These are phyloP conservation scores for Lasiodiplodia sp. DNA, from an alignment of 2,329 filamentous ascomycete species.

Conservation along the genomic window DNA sequence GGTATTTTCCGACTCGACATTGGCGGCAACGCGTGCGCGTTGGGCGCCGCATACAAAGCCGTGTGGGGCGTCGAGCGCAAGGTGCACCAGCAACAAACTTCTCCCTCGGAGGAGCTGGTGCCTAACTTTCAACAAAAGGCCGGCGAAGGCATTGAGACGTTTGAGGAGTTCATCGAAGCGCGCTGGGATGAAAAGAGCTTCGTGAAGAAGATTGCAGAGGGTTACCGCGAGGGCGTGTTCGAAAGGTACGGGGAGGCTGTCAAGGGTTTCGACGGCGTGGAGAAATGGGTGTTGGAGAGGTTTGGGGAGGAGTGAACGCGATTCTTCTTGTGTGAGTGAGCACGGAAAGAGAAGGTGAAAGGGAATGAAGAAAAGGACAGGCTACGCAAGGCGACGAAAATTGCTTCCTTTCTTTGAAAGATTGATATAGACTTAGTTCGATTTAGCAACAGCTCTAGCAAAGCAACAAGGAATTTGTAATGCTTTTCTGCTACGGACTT, in stretches of 20 bases:
- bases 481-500: background rate
- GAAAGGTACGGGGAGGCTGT: slow-evolving; percentile 79
- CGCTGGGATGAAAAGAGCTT: slow-evolving; percentile 88
- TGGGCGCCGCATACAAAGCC: slow-evolving; percentile 95
- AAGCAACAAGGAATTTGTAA: background rate
- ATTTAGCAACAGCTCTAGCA: background rate
- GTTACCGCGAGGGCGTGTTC: slow-evolving; percentile 78
- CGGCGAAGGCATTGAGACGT: slow-evolving; percentile 65
- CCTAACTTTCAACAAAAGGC: background rate
- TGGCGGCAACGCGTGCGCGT: slow-evolving; percentile 91
- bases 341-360: background rate
- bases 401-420: background rate
- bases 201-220: slow-evolving; percentile 81
- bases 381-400: background rate
- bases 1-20: slow-evolving; percentile 94
- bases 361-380: background rate
- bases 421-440: slow-evolving; percentile 2
- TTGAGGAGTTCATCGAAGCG: slow-evolving; percentile 84
- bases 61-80: slow-evolving; percentile 84
- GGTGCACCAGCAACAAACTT: background rate
- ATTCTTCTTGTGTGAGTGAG: too few relatives aligned
- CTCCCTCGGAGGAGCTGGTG: background rate
- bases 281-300: slow-evolving; percentile 67
- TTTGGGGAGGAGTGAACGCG: background rate
- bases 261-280: slow-evolving; percentile 78